phyloP scores from a whole-genome alignment of 2,329 filamentous ascomycete genomes.

The Bipolaris zeicola region DNA sequence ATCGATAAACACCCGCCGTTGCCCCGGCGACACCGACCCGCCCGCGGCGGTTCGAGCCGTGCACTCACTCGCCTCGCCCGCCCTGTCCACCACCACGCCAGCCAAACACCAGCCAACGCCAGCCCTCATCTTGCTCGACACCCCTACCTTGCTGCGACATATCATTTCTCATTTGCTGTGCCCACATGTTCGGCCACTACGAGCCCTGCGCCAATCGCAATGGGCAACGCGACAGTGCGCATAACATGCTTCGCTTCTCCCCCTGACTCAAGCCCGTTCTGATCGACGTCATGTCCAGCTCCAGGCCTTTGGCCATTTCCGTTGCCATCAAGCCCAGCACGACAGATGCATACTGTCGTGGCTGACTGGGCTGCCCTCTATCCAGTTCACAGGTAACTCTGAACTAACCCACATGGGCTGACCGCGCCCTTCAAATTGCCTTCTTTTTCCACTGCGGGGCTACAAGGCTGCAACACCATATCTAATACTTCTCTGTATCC shows the following conservation, averaged over 20 bases:
- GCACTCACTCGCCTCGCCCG: slow-evolving; percentile 16
- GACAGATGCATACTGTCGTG: background rate
- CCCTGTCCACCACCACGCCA: background rate
- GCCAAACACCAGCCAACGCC: background rate
- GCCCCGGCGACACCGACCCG: slow-evolving; percentile 20
- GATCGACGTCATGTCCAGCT: slow-evolving; percentile 7
- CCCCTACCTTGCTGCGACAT: slow-evolving; percentile 11
- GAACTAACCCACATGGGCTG: slow-evolving; percentile 2
- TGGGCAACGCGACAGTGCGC: slow-evolving; percentile 8
- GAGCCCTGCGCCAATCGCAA: slow-evolving; percentile 1
- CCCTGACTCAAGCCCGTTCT: background rate
- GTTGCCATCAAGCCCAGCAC: background rate
- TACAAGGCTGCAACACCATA: slow-evolving; percentile 3
- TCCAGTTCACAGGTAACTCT: slow-evolving; percentile 17
- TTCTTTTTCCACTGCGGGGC: background rate
- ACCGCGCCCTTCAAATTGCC: slow-evolving; percentile 6
- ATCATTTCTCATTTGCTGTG: slow-evolving; percentile 3
- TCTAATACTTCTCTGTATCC: background rate
- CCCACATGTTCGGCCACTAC: background rate
- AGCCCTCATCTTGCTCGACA: slow-evolving; percentile 12
- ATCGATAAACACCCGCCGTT: slow-evolving; percentile 29
- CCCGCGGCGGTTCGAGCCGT: slow-evolving; percentile 16
- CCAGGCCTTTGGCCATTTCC: background rate
- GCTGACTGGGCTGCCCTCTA: background rate
- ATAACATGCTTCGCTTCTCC: background rate